Conservation (phyloP, 257 asterid genomes). For the Nicotiana noctiflora region DNA sequence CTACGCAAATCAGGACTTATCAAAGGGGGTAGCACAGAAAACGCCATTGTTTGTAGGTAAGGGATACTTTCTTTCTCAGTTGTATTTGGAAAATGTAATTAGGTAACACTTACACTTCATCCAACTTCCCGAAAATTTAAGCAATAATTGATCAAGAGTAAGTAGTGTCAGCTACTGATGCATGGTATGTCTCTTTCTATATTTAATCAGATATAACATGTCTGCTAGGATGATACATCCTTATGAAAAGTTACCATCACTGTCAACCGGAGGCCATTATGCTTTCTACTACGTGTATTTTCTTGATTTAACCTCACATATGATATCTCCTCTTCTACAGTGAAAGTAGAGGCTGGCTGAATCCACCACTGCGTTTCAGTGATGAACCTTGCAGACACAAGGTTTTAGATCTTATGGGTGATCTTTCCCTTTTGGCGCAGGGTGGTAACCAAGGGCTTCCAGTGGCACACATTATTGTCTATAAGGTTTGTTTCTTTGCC, state of each 20-base stretch:
- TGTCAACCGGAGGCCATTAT: not conserved
- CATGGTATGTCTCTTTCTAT: not conserved
- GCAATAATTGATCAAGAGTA: not conserved
- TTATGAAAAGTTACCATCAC: not conserved
- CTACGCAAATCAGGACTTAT: slow-evolving; percentile 68
- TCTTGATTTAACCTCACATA: not conserved
- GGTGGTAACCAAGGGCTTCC: too few relatives aligned
- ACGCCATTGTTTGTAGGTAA: slow-evolving; percentile 82
- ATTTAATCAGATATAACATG: not conserved
- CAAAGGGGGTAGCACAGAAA: slow-evolving; percentile 71
- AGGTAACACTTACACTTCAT: not conserved
- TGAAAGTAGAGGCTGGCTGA: slow-evolving; percentile 31
- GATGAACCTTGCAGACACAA: too few relatives aligned
- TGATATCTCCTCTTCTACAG: slow-evolving; percentile 27
- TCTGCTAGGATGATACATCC: not conserved
- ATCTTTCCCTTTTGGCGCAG: too few relatives aligned
- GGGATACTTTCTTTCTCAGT: slow-evolving; percentile 8
- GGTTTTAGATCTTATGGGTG: too few relatives aligned
- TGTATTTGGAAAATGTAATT: not conserved
- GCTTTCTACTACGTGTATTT: not conserved
- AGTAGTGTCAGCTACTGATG: not conserved
- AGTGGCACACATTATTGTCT: too few relatives aligned
- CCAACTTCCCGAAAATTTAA: not conserved
- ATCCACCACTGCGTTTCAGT: too few relatives aligned
- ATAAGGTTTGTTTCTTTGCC: too few relatives aligned